Evolutionary conservation across 495 filamentous ascomycete genomes (phyloP), one percentile per base, ranked within the genome.

Genomic region (Pyronema omphalodes): DNA sequence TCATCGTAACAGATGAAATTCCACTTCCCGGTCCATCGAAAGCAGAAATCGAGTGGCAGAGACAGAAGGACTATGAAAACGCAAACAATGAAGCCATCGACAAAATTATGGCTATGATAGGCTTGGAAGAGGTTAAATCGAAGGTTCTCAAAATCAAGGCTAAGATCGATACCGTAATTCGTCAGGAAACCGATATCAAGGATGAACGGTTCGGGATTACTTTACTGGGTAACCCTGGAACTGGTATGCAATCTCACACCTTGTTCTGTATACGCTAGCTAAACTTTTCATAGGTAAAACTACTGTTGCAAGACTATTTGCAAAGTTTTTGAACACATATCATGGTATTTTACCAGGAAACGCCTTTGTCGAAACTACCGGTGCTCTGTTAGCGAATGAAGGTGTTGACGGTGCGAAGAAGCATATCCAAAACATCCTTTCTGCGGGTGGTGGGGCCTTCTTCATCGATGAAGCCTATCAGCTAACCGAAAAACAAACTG

Each of bases 381-480:
- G 84, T 0, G 76, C 83, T 0, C 65, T 68, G 11, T 70, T 93
- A 0, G 76, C 82, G 0, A 76, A 78, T 57, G 71, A 73, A 0
- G 83, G 83, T 1, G 71, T 86, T 3, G 51, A 68, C 0, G 75
- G 69, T 3, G 73, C 71, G 57, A 71, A 82, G 57, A 74, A 74
- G n/a, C 58, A 71, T 3, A 67, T 93, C 14, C 74, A 86, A 7
- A 52, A 70, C 0, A 67, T 78, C 15, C 60, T 70, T 11, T 71
- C 76, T 11, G 58, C 66, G 1, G 81, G 76, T 0, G 86, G 86
- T n/a, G 86, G 86, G 0, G 77, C 71, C 51, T 39, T 86, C 56
- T 73, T 82, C 58, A 76, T 88, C n/a, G 84, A 88, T 52, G 83
- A 88, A 66, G 84, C 84, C 0, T 87, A 88, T 60, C 82, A 85